Percentiles rank a stretch among this genome's conserved stretches.
Conservation (phyloP, 2,329 filamentous ascomycete species). For the Penicillium sp. region DNA sequence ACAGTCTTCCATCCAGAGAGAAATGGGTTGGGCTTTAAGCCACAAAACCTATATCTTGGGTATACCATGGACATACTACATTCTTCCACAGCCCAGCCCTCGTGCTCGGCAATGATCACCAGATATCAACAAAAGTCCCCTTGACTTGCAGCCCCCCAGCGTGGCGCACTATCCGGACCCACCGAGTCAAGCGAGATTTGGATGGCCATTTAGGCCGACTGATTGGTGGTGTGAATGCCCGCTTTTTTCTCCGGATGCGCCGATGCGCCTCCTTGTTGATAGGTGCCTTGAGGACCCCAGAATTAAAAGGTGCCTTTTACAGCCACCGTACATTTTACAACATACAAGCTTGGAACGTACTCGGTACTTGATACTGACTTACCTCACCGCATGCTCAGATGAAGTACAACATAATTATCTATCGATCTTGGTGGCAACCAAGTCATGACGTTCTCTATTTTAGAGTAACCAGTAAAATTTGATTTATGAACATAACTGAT, state of each 20-base stretch:
- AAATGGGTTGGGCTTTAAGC: background rate
- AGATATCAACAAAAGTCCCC: constrained; percentile 8
- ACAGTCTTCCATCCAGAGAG: constrained; percentile 13
- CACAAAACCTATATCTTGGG: background rate
- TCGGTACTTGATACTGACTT: background rate
- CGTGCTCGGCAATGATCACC: background rate
- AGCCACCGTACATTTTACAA: background rate
- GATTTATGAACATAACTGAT: background rate
- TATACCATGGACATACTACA: background rate
- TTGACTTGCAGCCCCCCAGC: constrained; percentile 23
- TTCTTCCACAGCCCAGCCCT: background rate
- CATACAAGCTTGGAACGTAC: too few relatives aligned
- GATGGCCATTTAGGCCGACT: constrained; percentile 14
- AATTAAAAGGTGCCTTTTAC: constrained; percentile 13
- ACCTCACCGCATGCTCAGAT: background rate
- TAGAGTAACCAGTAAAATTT: background rate
- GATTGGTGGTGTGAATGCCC: constrained; percentile 20
- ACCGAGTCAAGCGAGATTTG: constrained; percentile 27
- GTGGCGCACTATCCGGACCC: constrained; percentile 23
- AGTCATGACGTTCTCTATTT: constrained; percentile 20
- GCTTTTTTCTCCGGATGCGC: constrained; percentile 27
- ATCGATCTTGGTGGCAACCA: constrained; percentile 16
- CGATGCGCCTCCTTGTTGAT: constrained; percentile 19
- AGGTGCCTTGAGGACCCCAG: constrained; percentile 23
- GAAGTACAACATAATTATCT: background rate